Conservation (phyloP, 768 basidiomycete species). For the Hypholoma fasciculare region DNA sequence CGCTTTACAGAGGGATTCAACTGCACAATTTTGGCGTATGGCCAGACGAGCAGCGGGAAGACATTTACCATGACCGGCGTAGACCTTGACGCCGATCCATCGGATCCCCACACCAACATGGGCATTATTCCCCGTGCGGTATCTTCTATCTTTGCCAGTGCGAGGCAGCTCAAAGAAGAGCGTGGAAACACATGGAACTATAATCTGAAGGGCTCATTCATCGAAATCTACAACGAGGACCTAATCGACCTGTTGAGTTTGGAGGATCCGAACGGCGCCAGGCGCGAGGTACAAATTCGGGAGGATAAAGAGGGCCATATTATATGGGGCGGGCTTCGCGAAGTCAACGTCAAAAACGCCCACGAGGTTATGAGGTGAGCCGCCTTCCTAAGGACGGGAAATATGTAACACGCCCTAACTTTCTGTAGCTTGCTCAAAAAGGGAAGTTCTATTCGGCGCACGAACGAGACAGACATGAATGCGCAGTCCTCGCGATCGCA, state of each 20-base stretch:
- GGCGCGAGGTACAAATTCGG: constrained; percentile 90
- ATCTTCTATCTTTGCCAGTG: constrained; percentile 79
- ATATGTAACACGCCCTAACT: constrained; percentile 17
- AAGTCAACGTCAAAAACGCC: constrained; percentile 83
- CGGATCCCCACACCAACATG: constrained; percentile 81
- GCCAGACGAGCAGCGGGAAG: constrained; percentile 96
- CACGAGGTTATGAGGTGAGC: constrained; percentile 92
- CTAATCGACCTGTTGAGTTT: constrained; percentile 89
- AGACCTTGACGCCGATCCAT: constrained; percentile 85
- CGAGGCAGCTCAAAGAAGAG: constrained; percentile 75
- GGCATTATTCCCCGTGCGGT: constrained; percentile 97
- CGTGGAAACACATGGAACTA: constrained; percentile 76
- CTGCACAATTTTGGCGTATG: constrained; percentile 97
- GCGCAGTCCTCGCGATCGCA: constrained; percentile 97
- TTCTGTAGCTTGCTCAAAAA: constrained; percentile 73
- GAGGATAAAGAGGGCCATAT: constrained; percentile 98
- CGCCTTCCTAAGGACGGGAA: not conserved
- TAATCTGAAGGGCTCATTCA: constrained; percentile 85
- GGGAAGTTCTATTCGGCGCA: constrained; percentile 88
- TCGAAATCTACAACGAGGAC: constrained; percentile 99
- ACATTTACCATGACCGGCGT: constrained; percentile 98
- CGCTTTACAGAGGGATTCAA: constrained; percentile 95
- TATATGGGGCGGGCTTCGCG: constrained; percentile 94
- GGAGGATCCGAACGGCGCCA: constrained; percentile 63
- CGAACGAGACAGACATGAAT: constrained; percentile 99